phyloP scores from a whole-genome alignment of 2,329 filamentous ascomycete species.

The Penicillium sclerotiorum region DNA sequence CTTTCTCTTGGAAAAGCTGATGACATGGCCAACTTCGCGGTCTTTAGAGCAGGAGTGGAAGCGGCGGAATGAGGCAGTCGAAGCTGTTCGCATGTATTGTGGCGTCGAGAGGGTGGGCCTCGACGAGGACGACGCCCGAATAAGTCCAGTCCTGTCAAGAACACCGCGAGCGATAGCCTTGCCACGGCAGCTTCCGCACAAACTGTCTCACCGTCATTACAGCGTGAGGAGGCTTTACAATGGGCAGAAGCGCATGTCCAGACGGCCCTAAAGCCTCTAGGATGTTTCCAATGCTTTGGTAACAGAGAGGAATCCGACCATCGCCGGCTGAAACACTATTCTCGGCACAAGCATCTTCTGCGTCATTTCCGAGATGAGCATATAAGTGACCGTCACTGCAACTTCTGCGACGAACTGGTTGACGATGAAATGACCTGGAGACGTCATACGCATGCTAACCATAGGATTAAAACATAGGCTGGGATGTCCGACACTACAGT shows the following conservation, averaged over 20 bases:
- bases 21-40: background rate
- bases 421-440: background rate
- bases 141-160: background rate
- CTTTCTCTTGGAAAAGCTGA: background rate
- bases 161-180: background rate
- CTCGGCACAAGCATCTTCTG: background rate
- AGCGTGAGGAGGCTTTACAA: background rate
- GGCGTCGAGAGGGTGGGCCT: background rate
- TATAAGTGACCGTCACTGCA: background rate
- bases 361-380: background rate
- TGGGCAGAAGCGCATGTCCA: background rate
- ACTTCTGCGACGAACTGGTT: background rate
- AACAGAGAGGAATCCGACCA: background rate
- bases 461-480: background rate
- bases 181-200: background rate
- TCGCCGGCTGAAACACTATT: background rate
- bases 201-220: background rate
- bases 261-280: background rate
- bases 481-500: too few relatives aligned
- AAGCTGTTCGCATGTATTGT: too few relatives aligned
- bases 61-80: background rate
- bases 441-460: background rate
- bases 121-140: background rate
- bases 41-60: constrained; percentile 2
- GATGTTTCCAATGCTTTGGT: background rate